phyloP scores from a whole-genome alignment of 73 alveolate species.

The Paramecium tetraurelia region DNA sequence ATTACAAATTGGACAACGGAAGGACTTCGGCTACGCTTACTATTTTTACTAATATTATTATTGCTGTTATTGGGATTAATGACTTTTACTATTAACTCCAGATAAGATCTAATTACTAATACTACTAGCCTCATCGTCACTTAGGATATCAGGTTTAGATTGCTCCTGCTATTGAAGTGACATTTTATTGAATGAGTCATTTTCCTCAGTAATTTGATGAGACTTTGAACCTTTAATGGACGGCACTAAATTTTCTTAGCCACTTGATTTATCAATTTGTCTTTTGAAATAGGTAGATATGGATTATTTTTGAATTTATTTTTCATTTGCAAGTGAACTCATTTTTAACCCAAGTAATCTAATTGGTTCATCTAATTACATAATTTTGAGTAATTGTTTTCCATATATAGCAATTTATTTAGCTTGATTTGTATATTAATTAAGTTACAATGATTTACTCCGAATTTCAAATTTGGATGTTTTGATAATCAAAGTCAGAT shows the following conservation, averaged over 20 bases:
- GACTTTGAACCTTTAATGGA: background rate
- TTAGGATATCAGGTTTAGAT: background rate
- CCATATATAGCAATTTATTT: background rate
- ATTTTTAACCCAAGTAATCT: slow-evolving; percentile 58
- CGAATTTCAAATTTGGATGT: slow-evolving; percentile 60
- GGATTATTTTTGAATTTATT: slow-evolving; percentile 16
- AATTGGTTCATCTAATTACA: slow-evolving; percentile 44
- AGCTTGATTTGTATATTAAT: slow-evolving; percentile 23
- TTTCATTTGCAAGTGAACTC: background rate
- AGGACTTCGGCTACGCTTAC: slow-evolving; percentile 28
- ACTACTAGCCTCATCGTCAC: background rate
- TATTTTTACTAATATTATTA: background rate
- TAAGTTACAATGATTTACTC: background rate
- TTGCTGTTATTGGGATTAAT: background rate
- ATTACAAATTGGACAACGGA: slow-evolving; percentile 54
- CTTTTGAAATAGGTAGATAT: background rate
- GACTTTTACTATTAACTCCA: slow-evolving; percentile 14
- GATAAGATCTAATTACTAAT: background rate
- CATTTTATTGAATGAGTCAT: background rate
- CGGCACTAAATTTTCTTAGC: background rate
- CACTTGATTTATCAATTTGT: background rate
- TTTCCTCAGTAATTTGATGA: background rate
- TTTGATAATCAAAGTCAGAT: slow-evolving; percentile 56
- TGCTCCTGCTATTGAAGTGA: background rate
- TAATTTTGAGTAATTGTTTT: background rate